Evolutionary conservation across 352 stramenopile species (phyloP).

Genomic region (Globisporangium carolinianum): DNA sequence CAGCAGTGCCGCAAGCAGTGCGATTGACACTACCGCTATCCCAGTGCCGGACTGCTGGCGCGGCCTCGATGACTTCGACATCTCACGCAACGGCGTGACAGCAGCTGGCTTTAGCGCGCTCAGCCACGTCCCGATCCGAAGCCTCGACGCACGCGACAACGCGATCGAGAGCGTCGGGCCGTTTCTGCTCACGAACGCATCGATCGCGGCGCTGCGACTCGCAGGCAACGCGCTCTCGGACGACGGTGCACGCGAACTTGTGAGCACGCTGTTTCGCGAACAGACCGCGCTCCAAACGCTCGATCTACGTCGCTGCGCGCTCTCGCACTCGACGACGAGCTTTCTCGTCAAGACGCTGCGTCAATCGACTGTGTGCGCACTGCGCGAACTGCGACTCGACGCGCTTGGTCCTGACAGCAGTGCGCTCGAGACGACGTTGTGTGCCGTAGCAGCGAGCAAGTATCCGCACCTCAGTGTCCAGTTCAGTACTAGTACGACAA

Average conservation of each 20-base stretch:
- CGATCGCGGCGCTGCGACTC: conserved; percentile 25
- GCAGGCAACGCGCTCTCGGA: conserved; percentile 28
- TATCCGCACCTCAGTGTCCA: conserved; percentile 4
- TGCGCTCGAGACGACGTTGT: neutral
- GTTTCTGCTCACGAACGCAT: conserved; percentile 16
- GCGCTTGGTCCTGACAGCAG: neutral
- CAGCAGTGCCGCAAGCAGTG: no score
- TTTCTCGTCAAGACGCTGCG: conserved; percentile 4
- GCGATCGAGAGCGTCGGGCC: conserved; percentile 22
- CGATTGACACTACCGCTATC: no score
- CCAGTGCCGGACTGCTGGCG: neutral
- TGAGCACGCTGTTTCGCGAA: conserved; percentile 22
- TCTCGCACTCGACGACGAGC: conserved; percentile 13
- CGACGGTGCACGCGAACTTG: conserved; percentile 27
- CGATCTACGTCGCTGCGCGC: conserved; percentile 24
- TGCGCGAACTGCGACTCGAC: conserved; percentile 11
- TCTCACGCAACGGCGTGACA: conserved; percentile 41
- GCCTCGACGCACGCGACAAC: conserved; percentile 25
- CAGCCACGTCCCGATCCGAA: conserved; percentile 13
- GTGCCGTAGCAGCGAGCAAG: neutral
- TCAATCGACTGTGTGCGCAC: conserved; percentile 2
- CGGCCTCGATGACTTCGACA: conserved; percentile 33
- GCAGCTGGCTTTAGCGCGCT: conserved; percentile 24
- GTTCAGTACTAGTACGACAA: neutral
- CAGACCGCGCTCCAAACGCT: conserved; percentile 19